Evolutionary conservation across 306 rosid genomes (phyloP).

Genomic region (Vigna mungo): DNA sequence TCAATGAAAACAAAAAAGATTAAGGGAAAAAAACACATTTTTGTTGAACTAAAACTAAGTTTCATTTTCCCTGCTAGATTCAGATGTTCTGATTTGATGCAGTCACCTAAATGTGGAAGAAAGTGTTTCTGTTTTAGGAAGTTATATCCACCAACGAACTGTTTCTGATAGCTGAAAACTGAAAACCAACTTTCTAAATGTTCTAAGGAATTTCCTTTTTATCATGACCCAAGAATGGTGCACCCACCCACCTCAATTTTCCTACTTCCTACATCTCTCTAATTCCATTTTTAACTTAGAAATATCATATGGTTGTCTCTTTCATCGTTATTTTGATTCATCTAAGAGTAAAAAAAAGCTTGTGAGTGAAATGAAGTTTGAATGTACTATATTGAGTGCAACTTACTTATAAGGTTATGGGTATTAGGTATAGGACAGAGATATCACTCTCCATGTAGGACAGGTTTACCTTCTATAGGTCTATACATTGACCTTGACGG

Average conservation of each 20-base stretch:
- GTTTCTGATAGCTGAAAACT: slow-evolving; percentile 53
- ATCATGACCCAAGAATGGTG: slow-evolving; percentile 45
- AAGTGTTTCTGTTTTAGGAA: slow-evolving; percentile 54
- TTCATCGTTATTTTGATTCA: slow-evolving; percentile 38
- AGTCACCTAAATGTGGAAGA: slow-evolving; percentile 50
- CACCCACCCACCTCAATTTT: slow-evolving; percentile 54
- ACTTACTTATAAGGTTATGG: slow-evolving; percentile 60
- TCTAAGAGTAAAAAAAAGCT: slow-evolving; percentile 21
- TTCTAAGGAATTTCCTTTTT: slow-evolving; percentile 46
- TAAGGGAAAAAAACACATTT: background rate
- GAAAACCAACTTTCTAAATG: slow-evolving; percentile 61
- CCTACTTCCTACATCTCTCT: slow-evolving; percentile 12
- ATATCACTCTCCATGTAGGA: slow-evolving; percentile 51
- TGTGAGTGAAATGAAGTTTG: slow-evolving; percentile 37
- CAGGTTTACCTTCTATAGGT: slow-evolving; percentile 27
- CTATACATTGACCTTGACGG: slow-evolving; percentile 53
- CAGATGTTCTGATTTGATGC: slow-evolving; percentile 46
- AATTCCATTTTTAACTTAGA: slow-evolving; percentile 23
- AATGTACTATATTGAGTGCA: slow-evolving; percentile 69
- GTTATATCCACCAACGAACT: slow-evolving; percentile 63
- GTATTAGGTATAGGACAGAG: slow-evolving; percentile 76
- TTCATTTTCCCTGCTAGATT: slow-evolving; percentile 40
- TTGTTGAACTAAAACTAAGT: slow-evolving; percentile 19
- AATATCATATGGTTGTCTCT: slow-evolving; percentile 42
- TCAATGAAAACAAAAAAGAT: background rate